Evolutionary conservation across 768 basidiomycete genomes (phyloP), one percentile per base, ranked within the genome.

Genomic region (Tephrocybe sp.): DNA sequence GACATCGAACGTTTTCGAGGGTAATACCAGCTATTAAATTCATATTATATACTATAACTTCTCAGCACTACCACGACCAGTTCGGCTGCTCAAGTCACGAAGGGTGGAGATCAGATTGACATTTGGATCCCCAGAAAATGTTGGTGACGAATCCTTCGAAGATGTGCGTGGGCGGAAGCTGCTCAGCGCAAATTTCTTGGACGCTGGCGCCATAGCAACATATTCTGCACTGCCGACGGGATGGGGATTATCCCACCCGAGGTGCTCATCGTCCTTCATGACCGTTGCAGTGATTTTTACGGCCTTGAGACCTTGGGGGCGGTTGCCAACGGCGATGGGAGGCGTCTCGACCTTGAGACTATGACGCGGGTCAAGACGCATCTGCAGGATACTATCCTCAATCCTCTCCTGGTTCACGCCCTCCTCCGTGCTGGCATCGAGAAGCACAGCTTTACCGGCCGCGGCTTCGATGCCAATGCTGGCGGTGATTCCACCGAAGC

Each of bases 181-280:
- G 4, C 1, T 24, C 28, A 42, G 24, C 20, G 6, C 1, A 2
- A 32, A n/a, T 32, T 48, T 54, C 20, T 20, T n/a, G 14, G 26
- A 0, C 12, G 2, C 1, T 17, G 34, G 3, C 8, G 14, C 11
- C 11, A 34, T 38, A 11, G 77, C 51, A 26, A 58, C 71, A 63
- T 84, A 85, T 36, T 75, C 73, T 36, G 51, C 64, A 43, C 76
- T 76, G 7, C 84, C 83, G n/a, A 77, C 77, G 2, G 55, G 50
- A 56, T 79, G 66, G 0, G 79, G 73, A 57, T 84, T 84, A 40
- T 65, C 56, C 59, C 54, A 65, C 23, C 40, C 56, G 58, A 73
- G 73, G 15, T 51, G 50, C 0, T 45, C 50, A 14, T 52, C 47
- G 6, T 55, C 72, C 58, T 51, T 59, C 54, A 53, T 53, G 28